Evolutionary conservation across 208 protist genomes (phyloP).

Genomic region (Leishmania braziliensis): DNA sequence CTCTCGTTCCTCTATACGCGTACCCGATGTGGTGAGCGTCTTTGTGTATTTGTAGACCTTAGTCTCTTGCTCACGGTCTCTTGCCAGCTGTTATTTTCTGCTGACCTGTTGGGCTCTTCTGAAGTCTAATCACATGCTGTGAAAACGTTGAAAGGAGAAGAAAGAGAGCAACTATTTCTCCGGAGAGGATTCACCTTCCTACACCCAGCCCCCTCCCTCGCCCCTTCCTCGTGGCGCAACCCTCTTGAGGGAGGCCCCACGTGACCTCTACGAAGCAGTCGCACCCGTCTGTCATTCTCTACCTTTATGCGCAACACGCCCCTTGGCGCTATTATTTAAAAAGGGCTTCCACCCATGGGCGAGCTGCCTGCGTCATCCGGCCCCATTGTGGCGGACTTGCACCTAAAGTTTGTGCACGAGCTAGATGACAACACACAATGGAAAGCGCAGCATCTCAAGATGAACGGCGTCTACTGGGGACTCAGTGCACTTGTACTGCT

Average conservation of each 20-base stretch:
- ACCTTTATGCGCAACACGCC: no score
- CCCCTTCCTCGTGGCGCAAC: no score
- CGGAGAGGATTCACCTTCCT: background rate
- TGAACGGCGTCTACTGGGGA: constrained; percentile 98
- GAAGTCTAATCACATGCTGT: background rate
- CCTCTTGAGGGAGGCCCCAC: background rate
- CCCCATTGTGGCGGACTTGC: constrained; percentile 56
- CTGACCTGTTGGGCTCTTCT: background rate
- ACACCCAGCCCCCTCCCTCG: background rate
- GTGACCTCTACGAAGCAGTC: background rate
- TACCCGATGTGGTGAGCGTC: background rate
- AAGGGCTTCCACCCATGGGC: background rate
- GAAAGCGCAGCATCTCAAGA: constrained; percentile 96
- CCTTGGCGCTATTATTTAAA: background rate
- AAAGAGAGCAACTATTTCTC: background rate
- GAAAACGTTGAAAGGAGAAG: background rate
- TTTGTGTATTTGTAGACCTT: background rate
- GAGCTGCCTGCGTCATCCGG: background rate
- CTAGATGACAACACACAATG: constrained; percentile 88
- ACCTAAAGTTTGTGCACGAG: constrained; percentile 74
- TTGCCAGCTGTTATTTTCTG: background rate
- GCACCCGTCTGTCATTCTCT: background rate
- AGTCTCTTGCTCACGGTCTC: background rate
- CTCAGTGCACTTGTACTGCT: constrained; percentile 87
- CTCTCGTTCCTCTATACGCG: background rate